phyloP scores from a whole-genome alignment of 2,329 filamentous ascomycete genomes.

The Colletotrichum nymphaeae region DNA sequence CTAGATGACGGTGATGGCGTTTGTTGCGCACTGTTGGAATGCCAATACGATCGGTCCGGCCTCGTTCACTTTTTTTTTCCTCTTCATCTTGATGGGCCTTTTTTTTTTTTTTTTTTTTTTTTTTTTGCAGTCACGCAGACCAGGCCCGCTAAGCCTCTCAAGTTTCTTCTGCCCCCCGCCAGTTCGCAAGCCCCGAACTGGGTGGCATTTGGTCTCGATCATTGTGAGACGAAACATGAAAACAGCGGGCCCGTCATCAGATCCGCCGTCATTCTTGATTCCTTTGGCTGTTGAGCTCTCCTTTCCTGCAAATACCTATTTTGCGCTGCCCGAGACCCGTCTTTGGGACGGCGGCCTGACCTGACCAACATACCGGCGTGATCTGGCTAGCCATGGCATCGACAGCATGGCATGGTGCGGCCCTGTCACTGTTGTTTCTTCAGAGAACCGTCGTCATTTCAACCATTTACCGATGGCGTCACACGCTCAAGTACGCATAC shows the following conservation, averaged over 20 bases:
- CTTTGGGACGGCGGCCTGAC: constrained; percentile 1
- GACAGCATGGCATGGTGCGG: background rate
- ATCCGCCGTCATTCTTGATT: constrained; percentile 15
- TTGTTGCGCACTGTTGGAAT: background rate
- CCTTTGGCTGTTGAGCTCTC: constrained; percentile 7
- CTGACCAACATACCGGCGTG: background rate
- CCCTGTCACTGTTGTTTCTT: background rate
- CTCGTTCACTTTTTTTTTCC: constrained; percentile 6
- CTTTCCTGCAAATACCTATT: background rate
- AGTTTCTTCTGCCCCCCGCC: constrained; percentile 26
- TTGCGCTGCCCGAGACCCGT: constrained; percentile 16
- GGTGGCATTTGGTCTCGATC: constrained; percentile 23
- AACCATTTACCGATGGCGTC: background rate
- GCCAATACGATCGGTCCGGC: constrained; percentile 1
- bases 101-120: constrained; percentile 23
- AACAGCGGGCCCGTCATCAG: constrained; percentile 19
- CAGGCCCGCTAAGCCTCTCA: constrained; percentile 8
- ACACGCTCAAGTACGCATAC: background rate
- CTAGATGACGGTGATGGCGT: background rate
- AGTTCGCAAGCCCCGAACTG: constrained; percentile 32
- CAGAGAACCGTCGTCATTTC: background rate
- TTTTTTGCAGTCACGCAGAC: constrained; percentile 14
- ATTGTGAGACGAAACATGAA: constrained; percentile 28
- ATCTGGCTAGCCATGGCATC: background rate
- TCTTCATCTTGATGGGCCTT: background rate